A percentile compares a stretch with the other conserved stretches of the same genome.
Conservation (phyloP, 495 filamentous ascomycete species). For the Penicillium crystallinum region DNA sequence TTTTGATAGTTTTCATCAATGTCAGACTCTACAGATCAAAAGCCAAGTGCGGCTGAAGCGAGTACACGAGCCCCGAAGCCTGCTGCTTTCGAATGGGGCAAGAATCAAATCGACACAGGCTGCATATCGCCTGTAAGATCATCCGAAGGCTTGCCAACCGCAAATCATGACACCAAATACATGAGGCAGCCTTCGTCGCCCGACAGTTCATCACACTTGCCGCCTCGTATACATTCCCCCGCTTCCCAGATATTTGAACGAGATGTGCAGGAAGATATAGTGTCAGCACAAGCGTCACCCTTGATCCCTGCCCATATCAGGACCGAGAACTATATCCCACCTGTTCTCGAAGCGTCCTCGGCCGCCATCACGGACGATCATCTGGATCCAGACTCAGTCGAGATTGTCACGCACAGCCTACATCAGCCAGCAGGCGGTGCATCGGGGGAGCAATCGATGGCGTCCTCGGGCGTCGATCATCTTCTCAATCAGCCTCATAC, state of each 20-base stretch:
- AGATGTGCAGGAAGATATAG: slow-evolving; percentile 74
- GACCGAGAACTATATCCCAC: slow-evolving; percentile 87
- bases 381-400: slow-evolving; percentile 59
- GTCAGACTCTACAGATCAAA: slow-evolving; percentile 8
- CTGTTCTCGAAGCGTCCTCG: slow-evolving; percentile 82
- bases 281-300: slow-evolving; percentile 51
- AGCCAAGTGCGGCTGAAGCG: slow-evolving; percentile 3
- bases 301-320: slow-evolving; percentile 83
- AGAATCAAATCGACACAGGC: slow-evolving; percentile 13
- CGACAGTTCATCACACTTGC: slow-evolving; percentile 46
- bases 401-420: slow-evolving; percentile 77
- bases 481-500: slow-evolving; percentile 34
- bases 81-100: slow-evolving; percentile 10
- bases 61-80: slow-evolving; percentile 19
- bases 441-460: slow-evolving; percentile 26
- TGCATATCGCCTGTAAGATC: slow-evolving; percentile 32
- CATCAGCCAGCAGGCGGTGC: slow-evolving; percentile 68
- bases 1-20: slow-evolving; percentile 3
- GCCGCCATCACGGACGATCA: slow-evolving; percentile 74
- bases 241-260: slow-evolving; percentile 90
- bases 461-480: slow-evolving; percentile 33
- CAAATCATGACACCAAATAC: slow-evolving; percentile 6
- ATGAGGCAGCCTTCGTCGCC: slow-evolving; percentile 39
- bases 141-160: slow-evolving; percentile 30
- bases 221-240: slow-evolving; percentile 58